Conservation (phyloP, 2,329 filamentous ascomycete species). For the Exserohilum rostratum region DNA sequence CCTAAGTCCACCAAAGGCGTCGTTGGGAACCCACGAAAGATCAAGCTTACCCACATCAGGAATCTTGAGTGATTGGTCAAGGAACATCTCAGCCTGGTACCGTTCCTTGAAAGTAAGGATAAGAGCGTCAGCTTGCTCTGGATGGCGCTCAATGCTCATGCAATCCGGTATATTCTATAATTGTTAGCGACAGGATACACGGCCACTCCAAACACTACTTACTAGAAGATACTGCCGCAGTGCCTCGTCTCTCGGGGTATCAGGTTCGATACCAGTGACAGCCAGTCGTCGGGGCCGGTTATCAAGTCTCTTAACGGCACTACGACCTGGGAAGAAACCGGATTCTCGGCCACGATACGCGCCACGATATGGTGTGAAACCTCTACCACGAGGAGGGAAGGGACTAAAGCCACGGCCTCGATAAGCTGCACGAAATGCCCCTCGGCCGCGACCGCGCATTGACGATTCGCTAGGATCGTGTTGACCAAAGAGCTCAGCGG, state of each 20-base stretch:
- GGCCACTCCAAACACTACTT: conserved; percentile 3
- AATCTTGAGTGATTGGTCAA: conserved; percentile 63
- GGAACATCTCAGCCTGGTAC: conserved; percentile 70
- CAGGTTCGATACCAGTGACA: conserved; percentile 68
- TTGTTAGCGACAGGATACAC: conserved; percentile 4
- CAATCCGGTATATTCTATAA: conserved; percentile 45
- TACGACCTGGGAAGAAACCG: conserved; percentile 27
- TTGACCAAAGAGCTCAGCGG: conserved; percentile 71
- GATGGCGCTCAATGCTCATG: conserved; percentile 48
- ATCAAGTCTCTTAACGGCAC: conserved; percentile 70
- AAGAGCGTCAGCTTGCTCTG: conserved; percentile 45
- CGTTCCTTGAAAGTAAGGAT: conserved; percentile 54
- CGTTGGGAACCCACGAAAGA: conserved; percentile 65
- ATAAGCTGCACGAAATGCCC: conserved; percentile 40
- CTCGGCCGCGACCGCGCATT: conserved; percentile 15
- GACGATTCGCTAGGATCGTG: conserved; percentile 36
- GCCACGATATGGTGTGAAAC: conserved; percentile 45
- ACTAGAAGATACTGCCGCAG: conserved; percentile 72
- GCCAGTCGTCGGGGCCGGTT: conserved; percentile 74
- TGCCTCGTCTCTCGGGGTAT: conserved; percentile 67
- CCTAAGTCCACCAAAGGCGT: conserved; percentile 23
- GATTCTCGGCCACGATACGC: conserved; percentile 51
- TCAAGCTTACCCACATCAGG: conserved; percentile 70
- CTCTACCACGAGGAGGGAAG: conserved; percentile 17
- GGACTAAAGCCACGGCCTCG: conserved; percentile 48